Base-by-base conservation (phyloP, 495 filamentous ascomycete species). In the Cairneyella variabilis region DNA sequence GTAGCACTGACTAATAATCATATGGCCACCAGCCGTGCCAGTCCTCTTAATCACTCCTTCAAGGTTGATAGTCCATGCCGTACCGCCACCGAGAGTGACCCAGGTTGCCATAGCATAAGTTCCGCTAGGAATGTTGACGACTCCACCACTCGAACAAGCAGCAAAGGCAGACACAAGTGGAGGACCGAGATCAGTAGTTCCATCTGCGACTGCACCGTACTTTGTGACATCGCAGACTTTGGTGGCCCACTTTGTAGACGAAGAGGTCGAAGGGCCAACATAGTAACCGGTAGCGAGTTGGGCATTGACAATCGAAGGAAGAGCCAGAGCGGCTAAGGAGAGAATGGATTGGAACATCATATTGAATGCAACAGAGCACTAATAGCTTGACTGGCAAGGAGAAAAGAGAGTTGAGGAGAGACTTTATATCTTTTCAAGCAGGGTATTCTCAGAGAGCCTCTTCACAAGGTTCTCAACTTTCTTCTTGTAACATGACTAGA, bases 151-250 rank as follows among this genome's bases (percentile, higher is more conserved):
- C n/a, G 68, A 62, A 60, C 76, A 79, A 2, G 61, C 72, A 9
- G 56, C 63, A 59, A 71, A 79, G 16, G 76, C 76, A 6, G 64
- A 66, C 26, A 56, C 62, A 32, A 79, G 68, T 0, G 75, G 69
- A 5, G 67, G 52, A 0, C 73, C 71, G 16, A 76, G 57, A 48
- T 79, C 75, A 20, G 73, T 75, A 4, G 63, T 60, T 25, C 69
- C 69, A 25, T 73, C 70, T 1, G 72, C 74, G 1, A 67, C 63
- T n/a, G 62, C 75, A 14, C 74, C 76, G 45, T 78, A 77, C 45
- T 77, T 60, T 23, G 76, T 63, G 26, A 69, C 63, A 44, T 67
- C 72, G 60, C 75, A 78, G 25, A 63, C 64, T 27, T 53, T 53
- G 25, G 58, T 71, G 23, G 51, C 43, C 20, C 61, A 69, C 12